Base-by-base conservation (phyloP, 1,139 yeast genomes). In the Protomyces arabidopsidicola region DNA sequence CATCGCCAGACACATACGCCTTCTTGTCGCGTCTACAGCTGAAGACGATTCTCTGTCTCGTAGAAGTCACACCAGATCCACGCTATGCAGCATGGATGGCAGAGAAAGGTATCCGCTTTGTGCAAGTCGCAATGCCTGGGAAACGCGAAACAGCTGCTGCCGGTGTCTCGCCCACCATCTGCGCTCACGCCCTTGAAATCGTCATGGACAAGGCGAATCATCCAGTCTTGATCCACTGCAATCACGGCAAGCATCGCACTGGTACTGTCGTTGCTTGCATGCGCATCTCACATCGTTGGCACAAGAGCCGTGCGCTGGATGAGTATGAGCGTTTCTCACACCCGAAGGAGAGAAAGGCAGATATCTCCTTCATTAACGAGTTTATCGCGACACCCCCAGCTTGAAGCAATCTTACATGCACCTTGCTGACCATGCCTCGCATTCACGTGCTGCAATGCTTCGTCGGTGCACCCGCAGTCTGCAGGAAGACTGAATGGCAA, bases 231-330 rank as follows among this genome's bases (percentile, higher is more conserved):
- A 88, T 93, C 55, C 98, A 93, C 75, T 93, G 98, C 75, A 93
- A 93, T 75, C 79, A 97, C 65, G 98, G 98, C 8, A 93, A 93
- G 70, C 98, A 93, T 73, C 81, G 98, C 69, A 93, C 98, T 0
- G 98, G 98, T 0, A 93, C 98, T 74, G 79, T 93, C 18, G 93
- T 93, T 10, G 98, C 98, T 1, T 93, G 97, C 69, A 79, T 93
- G 52, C 77, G 98, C 66, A 18, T 42, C 48, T 80, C 95, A 70
- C 76, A 91, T 62, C 84, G 86, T 67, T 93, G 98, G 98, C 87
- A 96, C 1, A 75, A 90, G 69, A 87, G 96, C 0, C 88, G 91
- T 82, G 93, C 91, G 20, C 90, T 93, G 72, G 98, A 93, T 71
- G 98, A 93, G 73, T 93, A 93, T 75, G 78, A 98, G 66, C 82